phyloP scores from a whole-genome alignment of 768 basidiomycete species.

The Rhodosporidiobolus odoratus region DNA sequence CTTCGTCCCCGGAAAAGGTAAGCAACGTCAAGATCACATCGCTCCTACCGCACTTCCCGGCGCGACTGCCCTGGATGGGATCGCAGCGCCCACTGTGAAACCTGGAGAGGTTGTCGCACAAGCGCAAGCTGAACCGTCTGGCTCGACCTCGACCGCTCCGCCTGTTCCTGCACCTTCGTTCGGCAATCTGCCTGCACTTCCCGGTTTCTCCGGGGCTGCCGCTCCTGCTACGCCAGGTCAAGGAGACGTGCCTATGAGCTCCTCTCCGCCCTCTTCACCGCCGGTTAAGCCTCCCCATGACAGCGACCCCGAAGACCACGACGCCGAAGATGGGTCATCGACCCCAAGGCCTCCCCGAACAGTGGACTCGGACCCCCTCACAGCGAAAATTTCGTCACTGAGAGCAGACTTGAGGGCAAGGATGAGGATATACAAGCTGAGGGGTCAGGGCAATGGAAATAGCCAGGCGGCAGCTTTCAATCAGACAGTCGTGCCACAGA shows the following conservation, averaged over 20 bases:
- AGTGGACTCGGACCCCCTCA: conserved; percentile 47
- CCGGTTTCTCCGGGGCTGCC: not conserved
- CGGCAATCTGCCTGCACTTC: not conserved
- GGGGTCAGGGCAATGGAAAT: conserved; percentile 52
- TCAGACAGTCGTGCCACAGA: conserved; percentile 73
- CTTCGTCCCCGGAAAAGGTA: conserved; percentile 1
- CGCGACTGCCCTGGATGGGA: not conserved
- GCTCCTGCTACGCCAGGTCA: not conserved
- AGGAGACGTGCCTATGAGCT: not conserved
- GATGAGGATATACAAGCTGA: conserved; percentile 56
- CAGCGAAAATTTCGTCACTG: conserved; percentile 62
- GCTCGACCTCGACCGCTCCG: not conserved
- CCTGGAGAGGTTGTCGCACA: not conserved
- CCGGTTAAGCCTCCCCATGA: not conserved
- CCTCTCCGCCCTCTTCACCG: not conserved
- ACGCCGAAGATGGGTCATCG: not conserved
- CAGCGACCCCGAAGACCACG: not conserved
- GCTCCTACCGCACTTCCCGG: not conserved
- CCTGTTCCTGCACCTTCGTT: not conserved
- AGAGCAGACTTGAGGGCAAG: conserved; percentile 46
- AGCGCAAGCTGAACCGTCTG: not conserved
- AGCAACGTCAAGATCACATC: not conserved
- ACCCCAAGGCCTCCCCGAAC: not conserved
- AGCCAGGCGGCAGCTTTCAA: conserved; percentile 56
- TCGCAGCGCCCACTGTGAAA: not conserved